Percentiles rank a stretch among this genome's conserved stretches.
phyloP scores from a whole-genome alignment of 805 yeast species.

The Ogataea trehaloabstinens region DNA sequence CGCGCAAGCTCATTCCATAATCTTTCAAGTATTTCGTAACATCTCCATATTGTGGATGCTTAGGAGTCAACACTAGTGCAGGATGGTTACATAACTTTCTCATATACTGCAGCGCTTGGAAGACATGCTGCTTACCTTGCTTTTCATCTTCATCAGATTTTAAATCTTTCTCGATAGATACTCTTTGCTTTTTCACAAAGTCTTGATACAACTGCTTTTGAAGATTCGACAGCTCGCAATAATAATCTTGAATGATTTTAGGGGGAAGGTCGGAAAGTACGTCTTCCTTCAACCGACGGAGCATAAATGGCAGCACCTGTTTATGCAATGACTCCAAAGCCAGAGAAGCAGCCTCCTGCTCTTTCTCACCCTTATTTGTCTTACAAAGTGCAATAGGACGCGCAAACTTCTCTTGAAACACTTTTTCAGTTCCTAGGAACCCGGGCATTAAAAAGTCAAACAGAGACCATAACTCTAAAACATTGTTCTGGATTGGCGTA shows the following conservation, averaged over 20 bases:
- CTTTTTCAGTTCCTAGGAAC: slow-evolving; percentile 90
- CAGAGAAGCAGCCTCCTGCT: slow-evolving; percentile 94
- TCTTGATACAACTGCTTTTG: slow-evolving; percentile 87
- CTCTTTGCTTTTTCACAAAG: slow-evolving; percentile 83
- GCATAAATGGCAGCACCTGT: slow-evolving; percentile 93
- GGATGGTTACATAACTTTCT: slow-evolving; percentile 97
- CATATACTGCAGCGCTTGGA: slow-evolving; percentile 97
- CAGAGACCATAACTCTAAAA: slow-evolving; percentile 93
- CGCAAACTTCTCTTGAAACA: slow-evolving; percentile 93
- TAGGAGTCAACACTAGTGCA: slow-evolving; percentile 75
- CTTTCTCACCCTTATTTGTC: slow-evolving; percentile 85
- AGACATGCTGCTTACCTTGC: slow-evolving; percentile 78
- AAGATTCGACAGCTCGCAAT: slow-evolving; percentile 89
- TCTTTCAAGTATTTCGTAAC: slow-evolving; percentile 59
- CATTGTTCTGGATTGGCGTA: slow-evolving; percentile 97
- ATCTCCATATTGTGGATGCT: slow-evolving; percentile 77
- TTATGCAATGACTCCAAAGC: slow-evolving; percentile 95
- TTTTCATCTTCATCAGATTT: slow-evolving; percentile 33
- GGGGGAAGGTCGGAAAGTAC: slow-evolving; percentile 96
- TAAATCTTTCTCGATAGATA: slow-evolving; percentile 64
- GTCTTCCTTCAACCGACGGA: slow-evolving; percentile 93
- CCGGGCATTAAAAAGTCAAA: slow-evolving; percentile 99
- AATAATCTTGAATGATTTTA: slow-evolving; percentile 95
- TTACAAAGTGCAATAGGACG: slow-evolving; percentile 95
- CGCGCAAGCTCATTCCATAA: slow-evolving; percentile 60